Conservation (phyloP, 2,329 filamentous ascomycete genomes). For the Venturia oleaginea region DNA sequence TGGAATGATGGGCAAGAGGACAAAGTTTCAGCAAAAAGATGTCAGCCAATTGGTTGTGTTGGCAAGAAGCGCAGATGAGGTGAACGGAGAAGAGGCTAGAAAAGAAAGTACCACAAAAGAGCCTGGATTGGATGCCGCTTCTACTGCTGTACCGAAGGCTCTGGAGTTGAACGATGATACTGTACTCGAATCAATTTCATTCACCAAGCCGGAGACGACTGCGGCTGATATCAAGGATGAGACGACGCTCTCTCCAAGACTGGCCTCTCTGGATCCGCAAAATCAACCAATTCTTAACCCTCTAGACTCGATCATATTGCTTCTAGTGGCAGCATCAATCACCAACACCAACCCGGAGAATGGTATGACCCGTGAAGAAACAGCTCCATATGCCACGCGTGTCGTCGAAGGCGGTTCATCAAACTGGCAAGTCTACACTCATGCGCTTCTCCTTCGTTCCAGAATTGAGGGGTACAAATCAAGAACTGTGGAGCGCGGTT, state of each 20-base stretch:
- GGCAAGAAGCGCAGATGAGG: slow-evolving; percentile 56
- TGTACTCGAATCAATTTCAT: slow-evolving; percentile 77
- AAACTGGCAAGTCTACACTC: slow-evolving; percentile 97
- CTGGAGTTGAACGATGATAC: slow-evolving; percentile 87
- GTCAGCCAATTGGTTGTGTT: slow-evolving; percentile 86
- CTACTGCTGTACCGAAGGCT: slow-evolving; percentile 47
- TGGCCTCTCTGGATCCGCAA: slow-evolving; percentile 62
- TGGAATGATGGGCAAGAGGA: slow-evolving; percentile 77
- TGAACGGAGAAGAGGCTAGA: slow-evolving; percentile 10
- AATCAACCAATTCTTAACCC: slow-evolving; percentile 74
- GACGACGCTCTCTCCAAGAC: slow-evolving; percentile 46
- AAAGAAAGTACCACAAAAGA: slow-evolving; percentile 11
- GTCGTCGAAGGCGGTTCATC: slow-evolving; percentile 82
- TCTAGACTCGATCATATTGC: slow-evolving; percentile 80
- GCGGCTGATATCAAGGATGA: slow-evolving; percentile 18
- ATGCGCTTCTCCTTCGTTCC: slow-evolving; percentile 80
- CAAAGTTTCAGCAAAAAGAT: slow-evolving; percentile 68
- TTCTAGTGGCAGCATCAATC: slow-evolving; percentile 71
- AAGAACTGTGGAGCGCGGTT: slow-evolving; percentile 77
- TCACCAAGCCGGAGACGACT: slow-evolving; percentile 45
- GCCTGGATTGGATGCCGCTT: slow-evolving; percentile 11
- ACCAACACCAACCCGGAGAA: slow-evolving; percentile 82
- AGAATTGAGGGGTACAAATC: slow-evolving; percentile 83
- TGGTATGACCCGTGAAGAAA: slow-evolving; percentile 84
- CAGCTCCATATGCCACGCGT: slow-evolving; percentile 79